Conservation (phyloP, 2,329 filamentous ascomycete genomes). For the Colletotrichum lupini region DNA sequence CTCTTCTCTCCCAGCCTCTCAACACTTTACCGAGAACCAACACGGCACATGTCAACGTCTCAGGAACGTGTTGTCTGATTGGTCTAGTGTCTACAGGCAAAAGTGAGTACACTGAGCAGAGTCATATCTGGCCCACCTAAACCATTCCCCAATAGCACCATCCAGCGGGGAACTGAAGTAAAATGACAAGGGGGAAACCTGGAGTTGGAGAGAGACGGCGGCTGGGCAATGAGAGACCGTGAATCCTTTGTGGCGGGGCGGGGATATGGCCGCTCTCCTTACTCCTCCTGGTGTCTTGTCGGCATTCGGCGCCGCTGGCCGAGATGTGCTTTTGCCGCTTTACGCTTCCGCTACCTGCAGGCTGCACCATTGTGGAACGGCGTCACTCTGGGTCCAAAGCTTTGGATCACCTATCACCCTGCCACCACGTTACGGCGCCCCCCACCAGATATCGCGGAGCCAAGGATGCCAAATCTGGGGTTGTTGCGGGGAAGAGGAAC, state of each 20-base stretch:
- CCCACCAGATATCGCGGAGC: slow-evolving; percentile 18
- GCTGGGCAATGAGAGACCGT: not conserved
- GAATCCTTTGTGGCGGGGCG: not conserved
- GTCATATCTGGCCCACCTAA: not conserved
- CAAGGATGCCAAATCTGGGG: slow-evolving; percentile 30
- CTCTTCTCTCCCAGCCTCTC: not conserved
- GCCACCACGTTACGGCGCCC: not conserved
- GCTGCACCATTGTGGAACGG: not conserved
- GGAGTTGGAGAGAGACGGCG: not conserved
- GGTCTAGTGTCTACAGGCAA: no score
- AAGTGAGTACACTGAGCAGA: not conserved
- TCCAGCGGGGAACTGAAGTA: not conserved
- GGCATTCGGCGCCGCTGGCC: slow-evolving; percentile 24
- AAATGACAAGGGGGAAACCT: not conserved
- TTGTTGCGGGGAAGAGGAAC: slow-evolving; percentile 20
- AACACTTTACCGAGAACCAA: slow-evolving; percentile 10
- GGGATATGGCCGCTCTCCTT: not conserved
- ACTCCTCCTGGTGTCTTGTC: not conserved
- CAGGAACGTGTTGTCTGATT: not conserved
- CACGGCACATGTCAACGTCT: not conserved
- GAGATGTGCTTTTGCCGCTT: not conserved
- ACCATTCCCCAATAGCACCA: not conserved
- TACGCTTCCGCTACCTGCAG: not conserved
- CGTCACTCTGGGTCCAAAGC: not conserved
- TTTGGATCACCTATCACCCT: not conserved